Percentiles rank a stretch among this genome's conserved stretches.
These are phyloP conservation scores for Oryza glumipatula DNA, from an alignment of 176 grass and related monocot species.

Conservation along the genomic window DNA sequence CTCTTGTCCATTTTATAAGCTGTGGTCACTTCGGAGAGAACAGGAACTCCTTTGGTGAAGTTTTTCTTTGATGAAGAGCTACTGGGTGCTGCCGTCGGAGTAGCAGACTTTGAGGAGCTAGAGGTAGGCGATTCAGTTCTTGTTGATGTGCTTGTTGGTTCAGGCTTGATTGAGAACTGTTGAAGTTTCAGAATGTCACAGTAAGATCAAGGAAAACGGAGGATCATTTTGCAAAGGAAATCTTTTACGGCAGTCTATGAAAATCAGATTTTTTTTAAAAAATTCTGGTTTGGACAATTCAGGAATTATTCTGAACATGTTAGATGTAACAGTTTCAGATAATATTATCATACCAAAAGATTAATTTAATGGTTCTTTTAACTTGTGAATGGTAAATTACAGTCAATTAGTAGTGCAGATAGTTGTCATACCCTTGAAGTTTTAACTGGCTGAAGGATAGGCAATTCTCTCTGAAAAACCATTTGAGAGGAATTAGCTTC, in stretches of 20 bases:
- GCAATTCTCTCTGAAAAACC: constrained; percentile 61
- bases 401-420: neutral
- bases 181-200: constrained; percentile 14
- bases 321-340: constrained; percentile 7
- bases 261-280: neutral
- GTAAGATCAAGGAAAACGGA: neutral
- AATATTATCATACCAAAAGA: neutral
- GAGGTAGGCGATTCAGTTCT: constrained; percentile 41
- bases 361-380: neutral
- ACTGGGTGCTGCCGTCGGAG: constrained; percentile 36
- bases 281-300: neutral
- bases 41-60: constrained; percentile 5
- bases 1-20: constrained; percentile 50
- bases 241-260: neutral
- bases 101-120: constrained; percentile 36
- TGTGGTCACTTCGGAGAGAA: constrained; percentile 13
- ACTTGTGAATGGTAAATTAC: constrained; percentile 6
- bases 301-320: neutral
- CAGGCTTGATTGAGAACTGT: constrained; percentile 44
- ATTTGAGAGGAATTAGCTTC: constrained; percentile 51
- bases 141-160: constrained; percentile 16
- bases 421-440: constrained; percentile 58
- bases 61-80: constrained; percentile 41
- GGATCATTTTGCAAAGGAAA: neutral
- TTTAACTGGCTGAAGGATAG: constrained; percentile 58